Evolutionary conservation across 1,284 basidiomycete species (phyloP).

Genomic region (Volvariella surrecta): DNA sequence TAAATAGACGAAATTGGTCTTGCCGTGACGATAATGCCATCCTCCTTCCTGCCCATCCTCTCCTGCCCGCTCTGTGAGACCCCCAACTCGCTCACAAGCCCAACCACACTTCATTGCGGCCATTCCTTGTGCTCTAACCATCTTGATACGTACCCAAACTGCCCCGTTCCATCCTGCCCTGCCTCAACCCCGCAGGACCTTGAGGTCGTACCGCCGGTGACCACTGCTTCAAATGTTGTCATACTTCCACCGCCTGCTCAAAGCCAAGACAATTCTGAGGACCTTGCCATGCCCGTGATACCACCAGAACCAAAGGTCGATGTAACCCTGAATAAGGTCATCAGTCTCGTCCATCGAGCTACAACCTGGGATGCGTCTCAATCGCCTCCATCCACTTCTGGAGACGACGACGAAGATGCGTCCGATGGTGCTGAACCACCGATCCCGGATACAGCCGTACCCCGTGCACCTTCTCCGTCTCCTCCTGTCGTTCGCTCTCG

Average conservation of each 20-base stretch:
- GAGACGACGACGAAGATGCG: conserved; percentile 15
- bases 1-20: background rate
- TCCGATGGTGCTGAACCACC: background rate
- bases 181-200: conserved; percentile 4
- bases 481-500: conserved; percentile 6
- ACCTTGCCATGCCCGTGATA: conserved; percentile 13
- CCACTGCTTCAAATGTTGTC: conserved; percentile 3
- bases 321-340: conserved; percentile 56
- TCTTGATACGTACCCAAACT: conserved; percentile 12
- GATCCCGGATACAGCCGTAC: background rate
- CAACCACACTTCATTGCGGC: conserved; percentile 34
- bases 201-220: conserved; percentile 7
- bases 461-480: conserved; percentile 3
- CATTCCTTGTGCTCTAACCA: conserved; percentile 32
- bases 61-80: conserved; percentile 25
- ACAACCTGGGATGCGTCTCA: conserved; percentile 12
- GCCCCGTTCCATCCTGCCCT: conserved; percentile 21
- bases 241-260: conserved; percentile 14
- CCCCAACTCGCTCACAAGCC: conserved; percentile 14
- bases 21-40: background rate
- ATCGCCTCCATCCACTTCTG: background rate
- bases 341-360: conserved; percentile 33
- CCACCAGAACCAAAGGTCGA: conserved; percentile 27
- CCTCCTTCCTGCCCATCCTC: conserved; percentile 18
- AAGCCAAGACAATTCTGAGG: conserved; percentile 10